Conservation (phyloP, 805 yeast genomes). For the Cyberlindnera xylosilytica region DNA sequence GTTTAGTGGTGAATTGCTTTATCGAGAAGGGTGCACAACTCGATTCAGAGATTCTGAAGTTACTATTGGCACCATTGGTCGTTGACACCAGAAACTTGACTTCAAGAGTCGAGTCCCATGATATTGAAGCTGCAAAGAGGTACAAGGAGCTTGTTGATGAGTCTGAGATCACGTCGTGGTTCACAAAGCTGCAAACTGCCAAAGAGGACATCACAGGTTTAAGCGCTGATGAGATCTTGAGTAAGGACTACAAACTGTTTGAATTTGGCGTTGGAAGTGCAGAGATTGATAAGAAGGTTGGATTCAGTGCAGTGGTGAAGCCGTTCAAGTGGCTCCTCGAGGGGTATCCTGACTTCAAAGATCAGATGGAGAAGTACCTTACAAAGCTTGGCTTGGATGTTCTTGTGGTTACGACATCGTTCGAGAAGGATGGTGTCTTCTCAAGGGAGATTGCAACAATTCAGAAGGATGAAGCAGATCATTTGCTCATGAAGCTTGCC, state of each 20-base stretch:
- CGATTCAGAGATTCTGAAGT: constrained; percentile 22
- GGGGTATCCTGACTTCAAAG: constrained; percentile 24
- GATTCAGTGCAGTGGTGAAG: constrained; percentile 75
- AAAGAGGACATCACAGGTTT: constrained; percentile 67
- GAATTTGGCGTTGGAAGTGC: constrained; percentile 31
- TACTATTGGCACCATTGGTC: constrained; percentile 65
- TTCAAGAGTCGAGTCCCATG: constrained; percentile 60
- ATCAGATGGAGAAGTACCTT: constrained; percentile 21
- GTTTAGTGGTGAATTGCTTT: constrained; percentile 70
- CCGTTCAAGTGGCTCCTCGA: constrained; percentile 43
- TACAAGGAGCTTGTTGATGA: constrained; percentile 29
- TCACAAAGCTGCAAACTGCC: constrained; percentile 37
- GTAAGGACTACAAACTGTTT: constrained; percentile 85
- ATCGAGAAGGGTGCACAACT: constrained; percentile 19
- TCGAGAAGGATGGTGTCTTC: constrained; percentile 9
- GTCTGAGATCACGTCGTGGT: constrained; percentile 22
- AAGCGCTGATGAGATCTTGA: constrained; percentile 54
- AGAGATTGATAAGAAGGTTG: constrained; percentile 41
- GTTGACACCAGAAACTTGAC: constrained; percentile 73
- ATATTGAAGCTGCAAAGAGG: constrained; percentile 40
- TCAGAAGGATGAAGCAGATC: constrained; percentile 12
- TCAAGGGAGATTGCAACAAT: constrained; percentile 14
- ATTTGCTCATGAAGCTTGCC: constrained; percentile 18
- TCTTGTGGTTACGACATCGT: constrained; percentile 16
- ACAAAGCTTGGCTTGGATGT: constrained; percentile 7